Base-by-base conservation (phyloP, 495 filamentous ascomycete genomes). In the Neurospora hispaniola region DNA sequence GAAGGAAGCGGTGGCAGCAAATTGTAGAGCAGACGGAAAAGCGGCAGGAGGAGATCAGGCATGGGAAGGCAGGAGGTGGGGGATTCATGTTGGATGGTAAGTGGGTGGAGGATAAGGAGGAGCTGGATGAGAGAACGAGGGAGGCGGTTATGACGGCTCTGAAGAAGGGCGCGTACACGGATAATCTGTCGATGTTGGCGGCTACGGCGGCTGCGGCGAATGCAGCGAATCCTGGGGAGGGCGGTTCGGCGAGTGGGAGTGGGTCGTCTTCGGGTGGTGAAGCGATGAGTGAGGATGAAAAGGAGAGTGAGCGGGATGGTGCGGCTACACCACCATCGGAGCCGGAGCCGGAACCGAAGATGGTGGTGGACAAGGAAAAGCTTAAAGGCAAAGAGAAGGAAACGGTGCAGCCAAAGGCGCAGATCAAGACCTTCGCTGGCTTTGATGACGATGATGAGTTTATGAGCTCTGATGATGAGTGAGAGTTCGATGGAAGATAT, bases 391-490 rank as follows among this genome's bases (percentile, higher is more conserved):
- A 73, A 16, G 81, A 77, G 39, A 84, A 82, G 80, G 81, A 66
- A 79, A 88, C 78, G 76, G 86, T 73, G 73, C 85, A 78, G 68
- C 81, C 54, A 14, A 66, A 66, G 14, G 83, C 4, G 79, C 20
- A 71, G 42, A 70, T 46, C 1, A 77, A 84, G 74, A 89, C 83
- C 11, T 96, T 92, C 78, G 89, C 92, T 74, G 94, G 94, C 4
- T 97, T 96, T 77, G 94, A 97, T 78, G 93, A 96, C 59, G 94
- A 97, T 72, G 91, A 94, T 74, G 94, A 96, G 75, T 95, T 93
- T 72, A 93, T 94, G 90, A 95, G 90, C 76, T 87, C 89, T 46
- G 90, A 92, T 69, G 90, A 90, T 0, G 90, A 92, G 31, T 66
- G 89, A 90, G 69, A 86, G 85, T 31, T 79, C 39, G 78, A 82